Percentiles rank a stretch among this genome's conserved stretches.
phyloP scores from a whole-genome alignment of 768 basidiomycete genomes.

The Imleria badia region DNA sequence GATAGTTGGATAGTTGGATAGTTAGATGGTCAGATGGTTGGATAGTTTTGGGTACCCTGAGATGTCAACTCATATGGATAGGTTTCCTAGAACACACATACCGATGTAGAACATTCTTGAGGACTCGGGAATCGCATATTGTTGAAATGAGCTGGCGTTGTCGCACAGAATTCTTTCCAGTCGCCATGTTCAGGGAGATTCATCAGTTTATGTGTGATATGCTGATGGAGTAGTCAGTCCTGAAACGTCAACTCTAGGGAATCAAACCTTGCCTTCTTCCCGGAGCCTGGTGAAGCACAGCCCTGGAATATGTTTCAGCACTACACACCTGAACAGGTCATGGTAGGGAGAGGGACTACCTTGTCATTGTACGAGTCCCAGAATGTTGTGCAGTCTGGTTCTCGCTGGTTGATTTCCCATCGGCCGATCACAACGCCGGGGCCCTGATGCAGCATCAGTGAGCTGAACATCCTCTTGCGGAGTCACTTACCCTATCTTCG shows the following conservation, averaged over 20 bases:
- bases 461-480: too few relatives aligned
- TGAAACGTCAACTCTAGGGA: not conserved
- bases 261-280: constrained; percentile 15
- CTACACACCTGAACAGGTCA: not conserved
- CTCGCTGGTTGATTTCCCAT: constrained; percentile 26
- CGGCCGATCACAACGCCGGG: constrained; percentile 23
- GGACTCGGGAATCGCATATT: constrained; percentile 22
- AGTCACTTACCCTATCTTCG: constrained; percentile 19
- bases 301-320: constrained; percentile 16
- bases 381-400: constrained; percentile 27
- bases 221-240: constrained; percentile 17
- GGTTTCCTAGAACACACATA: not conserved
- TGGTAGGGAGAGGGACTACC: constrained; percentile 6
- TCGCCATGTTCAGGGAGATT: constrained; percentile 25
- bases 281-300: constrained; percentile 23
- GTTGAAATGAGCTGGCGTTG: constrained; percentile 30
- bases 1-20: too few relatives aligned
- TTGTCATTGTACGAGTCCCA: constrained; percentile 29
- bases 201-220: constrained; percentile 25
- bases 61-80: too few relatives aligned
- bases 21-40: too few relatives aligned
- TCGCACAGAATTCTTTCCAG: constrained; percentile 36
- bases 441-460: constrained; percentile 2
- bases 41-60: too few relatives aligned
- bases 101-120: constrained; percentile 14